Evolutionary conservation across 1,139 yeast genomes (phyloP).

Genomic region (Tardiomyces digboiensis): DNA sequence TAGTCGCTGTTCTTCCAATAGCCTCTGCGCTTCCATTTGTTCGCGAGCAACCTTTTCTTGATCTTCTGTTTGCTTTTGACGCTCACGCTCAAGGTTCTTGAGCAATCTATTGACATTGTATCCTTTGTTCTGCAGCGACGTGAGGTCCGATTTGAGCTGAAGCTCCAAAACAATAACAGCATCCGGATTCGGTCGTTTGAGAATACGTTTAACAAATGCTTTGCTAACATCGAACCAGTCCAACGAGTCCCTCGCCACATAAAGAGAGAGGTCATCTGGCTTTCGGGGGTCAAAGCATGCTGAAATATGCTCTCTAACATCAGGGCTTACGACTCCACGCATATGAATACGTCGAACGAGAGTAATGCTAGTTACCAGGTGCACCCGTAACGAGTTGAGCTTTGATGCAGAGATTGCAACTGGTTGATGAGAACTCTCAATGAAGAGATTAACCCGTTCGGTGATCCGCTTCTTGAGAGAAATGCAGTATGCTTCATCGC

Average conservation of each 20-base stretch:
- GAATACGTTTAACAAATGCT: slow-evolving; percentile 22
- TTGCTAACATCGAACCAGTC: slow-evolving; percentile 32
- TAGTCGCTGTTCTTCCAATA: background rate
- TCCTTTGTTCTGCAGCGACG: slow-evolving; percentile 27
- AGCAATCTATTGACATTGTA: slow-evolving; percentile 29
- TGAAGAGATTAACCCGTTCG: slow-evolving; percentile 25
- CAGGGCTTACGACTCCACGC: slow-evolving; percentile 7
- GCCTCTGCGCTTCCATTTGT: background rate
- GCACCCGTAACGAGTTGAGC: slow-evolving; percentile 15
- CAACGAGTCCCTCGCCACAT: slow-evolving; percentile 6
- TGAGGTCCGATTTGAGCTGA: slow-evolving; percentile 24
- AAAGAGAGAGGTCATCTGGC: slow-evolving; percentile 4
- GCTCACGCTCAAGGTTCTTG: slow-evolving; percentile 15
- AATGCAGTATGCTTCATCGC: slow-evolving; percentile 6
- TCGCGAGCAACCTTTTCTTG: background rate
- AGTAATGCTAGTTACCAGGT: slow-evolving; percentile 18
- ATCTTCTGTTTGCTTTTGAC: slow-evolving; percentile 2
- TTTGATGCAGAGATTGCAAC: slow-evolving; percentile 7
- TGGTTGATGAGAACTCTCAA: slow-evolving; percentile 20
- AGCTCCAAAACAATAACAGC: slow-evolving; percentile 30
- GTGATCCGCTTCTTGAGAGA: slow-evolving; percentile 16
- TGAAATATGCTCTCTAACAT: slow-evolving; percentile 8
- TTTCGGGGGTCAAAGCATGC: slow-evolving; percentile 16
- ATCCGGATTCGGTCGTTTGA: slow-evolving; percentile 28
- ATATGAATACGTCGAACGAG: slow-evolving; percentile 19